phyloP scores from a whole-genome alignment of 2,329 filamentous ascomycete species.

The Ceratocystis papillata region DNA sequence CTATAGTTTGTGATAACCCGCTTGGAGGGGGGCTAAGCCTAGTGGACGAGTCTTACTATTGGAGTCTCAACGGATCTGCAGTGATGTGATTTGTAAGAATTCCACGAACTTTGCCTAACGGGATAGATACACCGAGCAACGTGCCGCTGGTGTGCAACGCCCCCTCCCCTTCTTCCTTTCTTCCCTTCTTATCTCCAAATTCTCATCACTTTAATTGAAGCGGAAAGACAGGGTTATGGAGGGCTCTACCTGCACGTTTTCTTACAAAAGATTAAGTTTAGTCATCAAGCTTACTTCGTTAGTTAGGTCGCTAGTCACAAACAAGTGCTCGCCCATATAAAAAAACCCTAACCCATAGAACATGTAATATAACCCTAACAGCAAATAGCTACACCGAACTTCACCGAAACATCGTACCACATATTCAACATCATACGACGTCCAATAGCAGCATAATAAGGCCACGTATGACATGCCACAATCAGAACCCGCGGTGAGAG shows the following conservation, averaged over 20 bases:
- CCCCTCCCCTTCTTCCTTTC: too few species aligned
- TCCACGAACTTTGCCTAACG: background rate
- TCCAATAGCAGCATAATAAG: background rate
- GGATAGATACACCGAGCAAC: background rate
- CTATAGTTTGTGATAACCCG: background rate
- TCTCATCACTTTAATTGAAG: background rate
- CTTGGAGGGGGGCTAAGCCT: background rate
- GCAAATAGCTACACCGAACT: background rate
- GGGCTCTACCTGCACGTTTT: background rate
- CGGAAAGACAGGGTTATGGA: background rate
- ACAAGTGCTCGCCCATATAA: background rate
- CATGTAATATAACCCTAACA: background rate
- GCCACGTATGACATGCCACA: constrained; percentile 9
- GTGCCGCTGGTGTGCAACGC: background rate
- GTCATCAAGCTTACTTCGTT: background rate
- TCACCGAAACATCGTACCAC: background rate
- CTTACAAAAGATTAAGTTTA: background rate
- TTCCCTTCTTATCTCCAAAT: background rate
- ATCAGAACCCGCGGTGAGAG: background rate
- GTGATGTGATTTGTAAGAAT: background rate
- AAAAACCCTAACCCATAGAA: background rate
- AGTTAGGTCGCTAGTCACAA: background rate
- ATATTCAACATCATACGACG: background rate
- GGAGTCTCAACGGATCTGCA: background rate
- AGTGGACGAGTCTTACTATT: background rate